Evolutionary conservation across 164 flowering plant genomes (phyloP).

Genomic region (Chimonanthus praecox): DNA sequence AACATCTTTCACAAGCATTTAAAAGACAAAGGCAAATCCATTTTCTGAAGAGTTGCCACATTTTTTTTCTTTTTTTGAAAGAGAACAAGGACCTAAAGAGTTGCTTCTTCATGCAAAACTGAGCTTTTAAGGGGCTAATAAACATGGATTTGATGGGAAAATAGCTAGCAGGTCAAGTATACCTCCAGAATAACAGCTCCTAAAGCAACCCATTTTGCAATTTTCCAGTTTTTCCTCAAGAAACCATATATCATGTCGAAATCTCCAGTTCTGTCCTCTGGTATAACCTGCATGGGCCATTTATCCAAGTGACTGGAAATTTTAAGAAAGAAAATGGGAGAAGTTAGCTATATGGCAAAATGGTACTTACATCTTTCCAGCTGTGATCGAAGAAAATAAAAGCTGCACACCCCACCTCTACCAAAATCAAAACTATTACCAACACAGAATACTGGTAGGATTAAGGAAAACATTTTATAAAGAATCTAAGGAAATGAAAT

Average conservation of each 20-base stretch:
- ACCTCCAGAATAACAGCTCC: slow-evolving; percentile 85
- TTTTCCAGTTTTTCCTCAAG: slow-evolving; percentile 71
- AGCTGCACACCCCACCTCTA: slow-evolving; percentile 78
- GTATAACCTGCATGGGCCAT: slow-evolving; percentile 48
- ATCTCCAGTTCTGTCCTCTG: slow-evolving; percentile 77
- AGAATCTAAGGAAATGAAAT: background rate
- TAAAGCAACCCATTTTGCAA: slow-evolving; percentile 85
- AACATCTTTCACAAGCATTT: too few relatives aligned
- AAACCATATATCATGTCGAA: slow-evolving; percentile 69
- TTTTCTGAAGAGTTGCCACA: too few relatives aligned
- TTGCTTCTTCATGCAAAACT: too few relatives aligned
- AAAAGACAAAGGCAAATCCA: too few relatives aligned
- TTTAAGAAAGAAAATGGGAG: background rate
- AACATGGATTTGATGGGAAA: too few relatives aligned
- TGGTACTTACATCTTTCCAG: slow-evolving; percentile 66
- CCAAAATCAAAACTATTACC: slow-evolving; percentile 65
- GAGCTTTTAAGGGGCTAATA: too few relatives aligned
- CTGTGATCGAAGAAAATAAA: slow-evolving; percentile 84
- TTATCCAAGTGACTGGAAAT: slow-evolving; percentile 3
- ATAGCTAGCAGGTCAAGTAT: slow-evolving; percentile 6
- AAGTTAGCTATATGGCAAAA: background rate
- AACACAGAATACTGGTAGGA: slow-evolving; percentile 56
- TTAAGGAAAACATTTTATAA: slow-evolving; percentile 42
- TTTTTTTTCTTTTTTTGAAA: too few relatives aligned
- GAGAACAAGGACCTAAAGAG: too few relatives aligned